Evolutionary conservation across 345 rosid species (phyloP), one percentile per base, ranked within the genome.

Genomic region (Hypericum perforatum): DNA sequence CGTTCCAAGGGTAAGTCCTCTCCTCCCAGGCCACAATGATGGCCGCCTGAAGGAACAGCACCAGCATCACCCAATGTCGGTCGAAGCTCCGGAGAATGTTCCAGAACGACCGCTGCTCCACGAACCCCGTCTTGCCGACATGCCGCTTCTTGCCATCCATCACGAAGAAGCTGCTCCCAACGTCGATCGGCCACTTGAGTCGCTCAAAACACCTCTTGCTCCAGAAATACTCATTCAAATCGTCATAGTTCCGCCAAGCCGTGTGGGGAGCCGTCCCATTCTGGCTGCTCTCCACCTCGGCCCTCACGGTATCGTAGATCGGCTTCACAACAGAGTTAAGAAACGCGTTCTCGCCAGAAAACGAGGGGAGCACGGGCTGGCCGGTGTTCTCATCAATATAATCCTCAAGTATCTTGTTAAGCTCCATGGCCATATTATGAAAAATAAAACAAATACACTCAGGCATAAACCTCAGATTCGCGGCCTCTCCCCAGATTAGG

Each of bases 181-280:
- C 50, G 44, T 91, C 92, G 50, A 87, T 68, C 36, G 95, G 98
- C 98, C 98, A 91, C 63, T 81, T 91, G 58, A 91, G 67, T 59
- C 80, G 87, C 61, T 78, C 69, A 56, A 91, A 85, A 43, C 95
- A 89, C 74, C 96, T 78, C 76, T 60, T 85, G 8, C 82, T 82
- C 98, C 98, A 91, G 59, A 91, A 91, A 58, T 91, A 91, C 88
- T 91, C 98, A 15, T 91, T 91, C 47, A 91, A 58, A 60, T 91
- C 98, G 41, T 87, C 98, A 50, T 91, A 91, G 44, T 91, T 87
- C 74, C 98, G 69, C 98, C 98, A 91, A 3, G 89, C 87, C 10
- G 72, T 61, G 49, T 91, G 98, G 5, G 98, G 98, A n/a, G 81
- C 82, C n/a, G 96, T 85, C 62, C 98, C 96, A 6, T 91, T 87